phyloP scores from a whole-genome alignment of 1,284 basidiomycete species.

The Kalmanozyma brasiliensis region DNA sequence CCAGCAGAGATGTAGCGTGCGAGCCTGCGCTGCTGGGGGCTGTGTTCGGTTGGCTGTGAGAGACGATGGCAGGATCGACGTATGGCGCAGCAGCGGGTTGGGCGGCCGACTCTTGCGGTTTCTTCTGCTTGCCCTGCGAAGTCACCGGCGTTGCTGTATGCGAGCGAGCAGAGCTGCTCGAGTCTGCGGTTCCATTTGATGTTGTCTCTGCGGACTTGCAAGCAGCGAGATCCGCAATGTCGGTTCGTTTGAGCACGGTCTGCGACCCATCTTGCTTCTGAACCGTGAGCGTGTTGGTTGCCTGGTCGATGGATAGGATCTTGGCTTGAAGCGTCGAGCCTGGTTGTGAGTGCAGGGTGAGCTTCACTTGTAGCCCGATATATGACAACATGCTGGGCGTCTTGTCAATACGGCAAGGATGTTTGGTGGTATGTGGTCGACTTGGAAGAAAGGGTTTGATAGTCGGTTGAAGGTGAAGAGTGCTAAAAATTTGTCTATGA shows the following conservation, averaged over 20 bases:
- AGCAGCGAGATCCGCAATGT: conserved; percentile 41
- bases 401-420: too few species aligned
- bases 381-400: conserved; percentile 27
- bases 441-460: background rate
- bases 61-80: conserved; percentile 32
- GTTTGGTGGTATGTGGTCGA: too few species aligned
- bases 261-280: conserved; percentile 40
- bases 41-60: conserved; percentile 10
- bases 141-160: conserved; percentile 14
- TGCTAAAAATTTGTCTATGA: too few species aligned
- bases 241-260: conserved; percentile 28
- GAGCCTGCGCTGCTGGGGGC: conserved; percentile 1
- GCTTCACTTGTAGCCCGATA: conserved; percentile 44
- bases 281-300: conserved; percentile 43
- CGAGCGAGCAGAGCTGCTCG: conserved; percentile 1
- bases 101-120: conserved; percentile 10
- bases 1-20: conserved; percentile 7
- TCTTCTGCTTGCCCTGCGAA: conserved; percentile 14
- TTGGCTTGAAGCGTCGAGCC: conserved; percentile 27
- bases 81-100: conserved; percentile 6
- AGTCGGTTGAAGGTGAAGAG: background rate
- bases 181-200: background rate
- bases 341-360: conserved; percentile 36
- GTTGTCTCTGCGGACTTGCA: conserved; percentile 9
- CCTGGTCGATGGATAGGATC: conserved; percentile 43